A percentile compares a stretch with the other conserved stretches of the same genome.
phyloP scores from a whole-genome alignment of 2,329 filamentous ascomycete genomes.

The Thelonectria olida region DNA sequence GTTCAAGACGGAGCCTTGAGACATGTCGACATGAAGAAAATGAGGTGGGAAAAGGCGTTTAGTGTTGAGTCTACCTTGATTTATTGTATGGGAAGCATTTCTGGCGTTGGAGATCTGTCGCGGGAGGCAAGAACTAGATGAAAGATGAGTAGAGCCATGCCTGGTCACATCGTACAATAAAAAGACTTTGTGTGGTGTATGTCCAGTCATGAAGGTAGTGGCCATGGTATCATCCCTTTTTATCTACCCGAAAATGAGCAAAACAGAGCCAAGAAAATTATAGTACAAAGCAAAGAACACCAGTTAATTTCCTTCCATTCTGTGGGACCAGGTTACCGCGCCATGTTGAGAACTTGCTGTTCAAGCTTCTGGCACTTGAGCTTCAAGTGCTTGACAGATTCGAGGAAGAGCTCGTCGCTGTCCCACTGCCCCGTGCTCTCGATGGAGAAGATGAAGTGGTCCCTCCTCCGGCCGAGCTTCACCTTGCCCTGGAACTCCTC shows the following conservation, averaged over 20 bases:
- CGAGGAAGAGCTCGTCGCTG: constrained; percentile 92
- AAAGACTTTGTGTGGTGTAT: constrained; percentile 8
- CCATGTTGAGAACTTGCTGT: constrained; percentile 74
- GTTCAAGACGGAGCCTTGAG: constrained; percentile 49
- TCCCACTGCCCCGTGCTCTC: constrained; percentile 97
- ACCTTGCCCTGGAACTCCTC: constrained; percentile 96
- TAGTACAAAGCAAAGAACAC: constrained; percentile 36
- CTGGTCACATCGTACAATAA: constrained; percentile 2
- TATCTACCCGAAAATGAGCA: constrained; percentile 43
- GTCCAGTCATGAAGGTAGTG: constrained; percentile 29
- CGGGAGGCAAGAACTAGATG: constrained; percentile 15
- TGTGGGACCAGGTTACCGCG: constrained; percentile 49
- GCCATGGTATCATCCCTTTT: constrained; percentile 47
- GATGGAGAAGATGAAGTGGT: constrained; percentile 97
- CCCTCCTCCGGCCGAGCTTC: constrained; percentile 85
- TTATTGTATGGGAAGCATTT: constrained; percentile 30
- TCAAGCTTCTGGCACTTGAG: constrained; percentile 81
- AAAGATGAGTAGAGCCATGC: constrained; percentile 45
- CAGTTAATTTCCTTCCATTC: constrained; percentile 11
- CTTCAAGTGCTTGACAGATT: constrained; percentile 86
- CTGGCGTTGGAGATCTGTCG: constrained; percentile 39
- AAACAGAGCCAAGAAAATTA: constrained; percentile 30
- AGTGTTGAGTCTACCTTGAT: constrained; percentile 14
- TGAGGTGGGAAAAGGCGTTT: constrained; percentile 24
- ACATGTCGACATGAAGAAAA: constrained; percentile 4